Base-by-base conservation (phyloP, 176 grass and related monocot species). In the Phyllostachys edulis region DNA sequence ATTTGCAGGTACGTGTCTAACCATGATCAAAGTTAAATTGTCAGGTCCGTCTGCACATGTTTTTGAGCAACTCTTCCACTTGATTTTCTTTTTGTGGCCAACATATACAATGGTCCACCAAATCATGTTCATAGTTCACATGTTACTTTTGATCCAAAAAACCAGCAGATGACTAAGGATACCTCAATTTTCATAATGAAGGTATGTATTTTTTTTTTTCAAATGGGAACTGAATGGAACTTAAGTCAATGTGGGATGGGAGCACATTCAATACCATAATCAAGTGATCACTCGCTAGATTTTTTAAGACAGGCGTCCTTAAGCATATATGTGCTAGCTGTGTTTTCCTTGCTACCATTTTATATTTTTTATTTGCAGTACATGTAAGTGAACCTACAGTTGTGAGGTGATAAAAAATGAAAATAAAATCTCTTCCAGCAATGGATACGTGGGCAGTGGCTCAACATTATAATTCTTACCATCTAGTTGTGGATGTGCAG, bases 1-100 rank as follows among this genome's bases (percentile, higher is more conserved):
- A 98, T 85, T 86, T 98, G 77, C 84, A 87, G 91, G 96, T 95
- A 65, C 42, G 52, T 61, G 24, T 20, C 81, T 26, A 85, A 74
- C 81, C 51, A 49, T 80, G 83, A 59, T 91, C 56, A 69, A 85
- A 91, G 36, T 90, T 78, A 90, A 88, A 85, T 83, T 94, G 39
- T 86, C 81, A 42, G 79, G 69, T 74, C 59, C 85, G 38, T 75
- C 69, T 89, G 75, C 78, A 36, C 75, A 44, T 42, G 36, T 89
- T 80, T 88, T 89, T 46, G 72, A 89, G 75, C 67, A 91, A 71
- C 17, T 63, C 18, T 76, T 87, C 3, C 2, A 15, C 41, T 77
- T 20, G 6, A 76, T 16, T 69, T 61, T 61, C 4, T 23, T 12
- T 77, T 70, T 80, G 14, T 75, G 26, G 36, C 45, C 15, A 52